Percentiles rank a stretch among this genome's conserved stretches.
Evolutionary conservation across 768 basidiomycete species (phyloP).

Genomic region (Rhodocollybia butyracea): DNA sequence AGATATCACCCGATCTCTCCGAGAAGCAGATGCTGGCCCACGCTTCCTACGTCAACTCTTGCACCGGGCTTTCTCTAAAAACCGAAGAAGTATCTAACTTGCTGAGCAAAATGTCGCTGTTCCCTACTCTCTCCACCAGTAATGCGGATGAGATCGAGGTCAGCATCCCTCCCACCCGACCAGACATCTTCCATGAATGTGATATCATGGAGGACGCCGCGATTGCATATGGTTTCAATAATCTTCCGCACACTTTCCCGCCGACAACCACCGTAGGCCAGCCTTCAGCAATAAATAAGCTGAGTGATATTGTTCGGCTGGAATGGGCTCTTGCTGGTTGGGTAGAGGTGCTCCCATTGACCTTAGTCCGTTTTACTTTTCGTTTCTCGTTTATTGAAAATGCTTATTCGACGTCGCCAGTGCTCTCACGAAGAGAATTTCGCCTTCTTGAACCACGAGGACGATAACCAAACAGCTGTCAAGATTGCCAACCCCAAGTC

Average conservation of each 20-base stretch:
- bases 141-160: constrained; percentile 71
- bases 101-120: constrained; percentile 81
- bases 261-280: constrained; percentile 93
- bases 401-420: constrained; percentile 34
- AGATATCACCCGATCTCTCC: constrained; percentile 80
- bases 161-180: constrained; percentile 88
- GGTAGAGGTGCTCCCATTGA: constrained; percentile 93
- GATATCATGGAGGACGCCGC: constrained; percentile 99
- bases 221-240: constrained; percentile 98
- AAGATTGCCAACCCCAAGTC: constrained; percentile 97
- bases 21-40: constrained; percentile 69
- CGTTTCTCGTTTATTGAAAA: neutral
- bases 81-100: constrained; percentile 65
- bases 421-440: constrained; percentile 99
- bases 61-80: constrained; percentile 79
- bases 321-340: constrained; percentile 97
- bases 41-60: constrained; percentile 92
- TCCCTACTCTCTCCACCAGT: constrained; percentile 47
- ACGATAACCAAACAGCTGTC: constrained; percentile 79
- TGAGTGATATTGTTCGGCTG: constrained; percentile 81
- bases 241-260: constrained; percentile 89
- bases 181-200: constrained; percentile 97
- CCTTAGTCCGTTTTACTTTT: constrained; percentile 58
- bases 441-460: constrained; percentile 82
- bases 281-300: constrained; percentile 83